Percentiles rank a stretch among this genome's conserved stretches.
phyloP scores from a whole-genome alignment of 768 basidiomycete species.

The Auriculariales sp. region DNA sequence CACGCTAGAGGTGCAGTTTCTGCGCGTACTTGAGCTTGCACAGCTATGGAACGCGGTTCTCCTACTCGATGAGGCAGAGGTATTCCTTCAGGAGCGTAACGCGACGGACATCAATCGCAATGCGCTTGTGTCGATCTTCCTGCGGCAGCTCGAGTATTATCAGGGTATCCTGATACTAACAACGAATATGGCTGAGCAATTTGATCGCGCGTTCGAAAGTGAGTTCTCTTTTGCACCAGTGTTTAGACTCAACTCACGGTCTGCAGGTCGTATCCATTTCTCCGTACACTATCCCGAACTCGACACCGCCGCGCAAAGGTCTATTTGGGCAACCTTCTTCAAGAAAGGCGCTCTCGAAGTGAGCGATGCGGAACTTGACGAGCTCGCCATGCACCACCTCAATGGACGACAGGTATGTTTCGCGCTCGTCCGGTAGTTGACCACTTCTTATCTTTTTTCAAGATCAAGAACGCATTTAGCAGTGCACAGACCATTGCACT shows the following conservation, averaged over 20 bases:
- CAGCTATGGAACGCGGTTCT: constrained; percentile 22
- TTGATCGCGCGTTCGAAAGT: constrained; percentile 21
- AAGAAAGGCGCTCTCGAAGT: constrained; percentile 6
- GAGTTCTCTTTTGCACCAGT: not conserved
- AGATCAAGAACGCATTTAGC: constrained; percentile 18
- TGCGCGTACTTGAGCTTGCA: constrained; percentile 15
- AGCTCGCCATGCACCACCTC: constrained; percentile 10
- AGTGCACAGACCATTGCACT: constrained; percentile 12
- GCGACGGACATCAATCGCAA: constrained; percentile 15
- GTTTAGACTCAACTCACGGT: not conserved
- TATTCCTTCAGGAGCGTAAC: constrained; percentile 17
- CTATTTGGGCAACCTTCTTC: constrained; percentile 19
- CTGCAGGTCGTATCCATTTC: constrained; percentile 21
- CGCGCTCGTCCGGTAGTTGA: not conserved
- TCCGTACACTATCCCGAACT: constrained; percentile 19
- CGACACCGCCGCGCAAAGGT: constrained; percentile 11
- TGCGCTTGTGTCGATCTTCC: constrained; percentile 22
- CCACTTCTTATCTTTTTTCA: not conserved
- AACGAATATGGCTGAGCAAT: constrained; percentile 17
- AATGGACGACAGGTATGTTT: constrained; percentile 19
- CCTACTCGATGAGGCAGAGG: constrained; percentile 23
- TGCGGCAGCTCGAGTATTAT: constrained; percentile 23
- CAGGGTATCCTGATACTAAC: constrained; percentile 23
- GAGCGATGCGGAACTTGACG: constrained; percentile 10
- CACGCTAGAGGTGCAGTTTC: constrained; percentile 13